Conservation (phyloP, 495 filamentous ascomycete genomes). For the Penicillium coprophilum region DNA sequence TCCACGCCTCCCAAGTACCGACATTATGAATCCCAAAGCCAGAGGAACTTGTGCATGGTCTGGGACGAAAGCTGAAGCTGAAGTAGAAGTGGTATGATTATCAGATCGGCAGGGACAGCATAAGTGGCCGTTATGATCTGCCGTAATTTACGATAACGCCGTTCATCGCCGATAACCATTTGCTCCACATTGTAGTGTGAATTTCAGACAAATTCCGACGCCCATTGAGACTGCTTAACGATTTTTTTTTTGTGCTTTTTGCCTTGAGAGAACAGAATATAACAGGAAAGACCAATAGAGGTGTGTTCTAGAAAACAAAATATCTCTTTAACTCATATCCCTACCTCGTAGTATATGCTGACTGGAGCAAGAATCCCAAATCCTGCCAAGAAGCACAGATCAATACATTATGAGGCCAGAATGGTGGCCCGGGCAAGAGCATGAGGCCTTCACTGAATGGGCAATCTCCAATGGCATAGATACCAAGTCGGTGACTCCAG, state of each 20-base stretch:
- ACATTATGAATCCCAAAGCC: conserved; percentile 30
- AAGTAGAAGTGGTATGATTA: conserved; percentile 34
- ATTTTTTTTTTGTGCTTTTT: background rate
- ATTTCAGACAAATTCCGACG: conserved; percentile 8
- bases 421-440: conserved; percentile 44
- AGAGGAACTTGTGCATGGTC: conserved; percentile 1
- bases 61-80: conserved; percentile 1
- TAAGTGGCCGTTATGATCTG: conserved; percentile 15
- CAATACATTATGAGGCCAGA: conserved; percentile 30
- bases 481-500: conserved; percentile 59
- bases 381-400: background rate
- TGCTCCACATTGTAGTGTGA: conserved; percentile 10
- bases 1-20: conserved; percentile 29
- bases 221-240: conserved; percentile 1
- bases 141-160: conserved; percentile 33
- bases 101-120: conserved; percentile 22
- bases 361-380: background rate
- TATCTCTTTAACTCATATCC: background rate
- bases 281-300: background rate
- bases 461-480: conserved; percentile 57
- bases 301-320: background rate
- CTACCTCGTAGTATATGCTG: conserved; percentile 3
- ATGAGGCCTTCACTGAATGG: conserved; percentile 61
- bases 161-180: conserved; percentile 26
- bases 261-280: background rate